A percentile compares a stretch with the other conserved stretches of the same genome.
Evolutionary conservation across 2,329 filamentous ascomycete genomes (phyloP).

Genomic region (Aspergillus puulaauensis): DNA sequence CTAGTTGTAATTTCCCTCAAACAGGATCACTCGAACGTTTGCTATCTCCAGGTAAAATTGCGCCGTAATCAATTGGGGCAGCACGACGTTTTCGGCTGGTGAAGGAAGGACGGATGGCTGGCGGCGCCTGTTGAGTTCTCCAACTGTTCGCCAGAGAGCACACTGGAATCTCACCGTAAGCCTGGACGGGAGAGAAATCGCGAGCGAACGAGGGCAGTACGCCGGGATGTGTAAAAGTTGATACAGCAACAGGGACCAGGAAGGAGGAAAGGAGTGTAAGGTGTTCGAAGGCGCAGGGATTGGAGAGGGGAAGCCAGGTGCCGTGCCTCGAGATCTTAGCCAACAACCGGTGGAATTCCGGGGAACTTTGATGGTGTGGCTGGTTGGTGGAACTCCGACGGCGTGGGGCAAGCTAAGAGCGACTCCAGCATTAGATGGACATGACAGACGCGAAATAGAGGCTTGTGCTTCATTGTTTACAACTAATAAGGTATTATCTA

Average conservation of each 20-base stretch:
- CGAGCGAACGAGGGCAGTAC: not conserved
- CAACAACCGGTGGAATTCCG: not conserved
- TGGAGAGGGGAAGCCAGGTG: not conserved
- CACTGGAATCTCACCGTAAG: not conserved
- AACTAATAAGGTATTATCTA: not conserved
- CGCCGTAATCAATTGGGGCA: not conserved
- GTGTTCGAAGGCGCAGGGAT: not conserved
- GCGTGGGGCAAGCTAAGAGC: slow-evolving; percentile 10
- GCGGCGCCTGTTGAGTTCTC: not conserved
- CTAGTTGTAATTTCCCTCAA: not conserved
- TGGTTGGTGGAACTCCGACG: slow-evolving; percentile 10
- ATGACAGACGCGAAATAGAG: not conserved
- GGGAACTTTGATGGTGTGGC: slow-evolving; percentile 5
- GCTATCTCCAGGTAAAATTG: not conserved
- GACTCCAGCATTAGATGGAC: not conserved
- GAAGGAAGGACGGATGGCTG: not conserved
- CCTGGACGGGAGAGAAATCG: not conserved
- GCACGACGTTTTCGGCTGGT: not conserved
- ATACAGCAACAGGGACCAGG: not conserved
- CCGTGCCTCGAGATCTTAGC: not conserved
- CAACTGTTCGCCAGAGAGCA: not conserved
- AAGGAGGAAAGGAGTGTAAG: not conserved
- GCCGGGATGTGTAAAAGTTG: not conserved
- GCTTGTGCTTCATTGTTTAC: not conserved
- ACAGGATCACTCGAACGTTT: not conserved